Evolutionary conservation across 192 early-diverging fungal species (phyloP).

Genomic region (Chytriomyces hyalinus): DNA sequence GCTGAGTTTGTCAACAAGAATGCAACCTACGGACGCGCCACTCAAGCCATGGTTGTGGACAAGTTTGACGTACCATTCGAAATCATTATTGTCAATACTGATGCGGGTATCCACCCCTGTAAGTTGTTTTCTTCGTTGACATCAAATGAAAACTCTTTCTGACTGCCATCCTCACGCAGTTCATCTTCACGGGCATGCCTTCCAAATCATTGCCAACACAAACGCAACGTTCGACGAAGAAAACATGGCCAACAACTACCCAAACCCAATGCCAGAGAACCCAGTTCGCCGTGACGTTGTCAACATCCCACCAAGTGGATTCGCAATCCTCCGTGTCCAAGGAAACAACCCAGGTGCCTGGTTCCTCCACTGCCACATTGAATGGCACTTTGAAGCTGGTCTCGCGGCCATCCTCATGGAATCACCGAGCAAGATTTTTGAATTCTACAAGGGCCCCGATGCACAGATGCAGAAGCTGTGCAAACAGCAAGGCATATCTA

Average conservation of each 20-base stretch:
- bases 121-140: slow-evolving; percentile 24
- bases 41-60: slow-evolving; percentile 65
- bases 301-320: slow-evolving; percentile 68
- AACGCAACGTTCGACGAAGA: slow-evolving; percentile 61
- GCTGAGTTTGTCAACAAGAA: slow-evolving; percentile 49
- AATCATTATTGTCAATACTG: slow-evolving; percentile 76
- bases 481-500: slow-evolving; percentile 58
- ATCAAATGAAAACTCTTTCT: slow-evolving; percentile 1
- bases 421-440: slow-evolving; percentile 40
- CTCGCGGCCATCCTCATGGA: slow-evolving; percentile 73
- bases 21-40: slow-evolving; percentile 68
- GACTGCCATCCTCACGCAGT: slow-evolving; percentile 48
- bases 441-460: slow-evolving; percentile 7
- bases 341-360: slow-evolving; percentile 83
- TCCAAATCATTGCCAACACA: slow-evolving; percentile 73
- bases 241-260: slow-evolving; percentile 23
- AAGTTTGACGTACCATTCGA: slow-evolving; percentile 68
- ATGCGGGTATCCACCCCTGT: slow-evolving; percentile 72
- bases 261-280: slow-evolving; percentile 50
- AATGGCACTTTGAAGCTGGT: slow-evolving; percentile 78
- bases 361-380: slow-evolving; percentile 89
- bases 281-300: slow-evolving; percentile 80
- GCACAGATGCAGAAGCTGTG: slow-evolving; percentile 57
- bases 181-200: slow-evolving; percentile 85
- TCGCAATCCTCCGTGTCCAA: slow-evolving; percentile 73